phyloP scores from a whole-genome alignment of 2,329 filamentous ascomycete genomes.

The Ambrosiella beaveri region DNA sequence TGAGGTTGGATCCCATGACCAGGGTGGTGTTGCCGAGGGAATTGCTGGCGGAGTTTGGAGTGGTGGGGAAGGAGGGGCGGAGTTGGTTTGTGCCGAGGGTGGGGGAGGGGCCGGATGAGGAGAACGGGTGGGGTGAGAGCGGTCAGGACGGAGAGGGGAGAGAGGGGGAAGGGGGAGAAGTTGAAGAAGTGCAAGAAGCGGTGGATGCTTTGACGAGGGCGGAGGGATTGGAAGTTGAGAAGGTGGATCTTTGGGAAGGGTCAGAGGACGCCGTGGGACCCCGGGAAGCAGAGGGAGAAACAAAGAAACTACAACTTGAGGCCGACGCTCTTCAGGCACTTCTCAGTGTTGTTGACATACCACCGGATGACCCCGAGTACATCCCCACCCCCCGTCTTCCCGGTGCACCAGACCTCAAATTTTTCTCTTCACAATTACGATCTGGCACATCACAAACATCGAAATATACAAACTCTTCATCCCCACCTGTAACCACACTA shows the following conservation, averaged over 20 bases:
- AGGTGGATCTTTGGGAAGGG: background rate
- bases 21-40: conserved; percentile 33
- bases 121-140: too few species aligned
- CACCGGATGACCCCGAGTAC: conserved; percentile 3
- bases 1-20: conserved; percentile 39
- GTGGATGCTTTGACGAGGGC: background rate
- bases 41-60: conserved; percentile 45
- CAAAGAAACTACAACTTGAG: background rate
- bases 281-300: background rate
- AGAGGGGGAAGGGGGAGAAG: background rate
- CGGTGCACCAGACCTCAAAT: conserved; percentile 11
- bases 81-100: conserved; percentile 37
- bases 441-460: background rate
- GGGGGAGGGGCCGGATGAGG: background rate
- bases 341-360: background rate
- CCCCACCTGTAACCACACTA: conserved; percentile 1
- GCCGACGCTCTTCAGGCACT: background rate
- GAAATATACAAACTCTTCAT: conserved; percentile 2
- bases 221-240: background rate
- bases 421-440: background rate
- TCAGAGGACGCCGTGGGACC: background rate
- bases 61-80: conserved; percentile 34
- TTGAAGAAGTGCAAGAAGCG: background rate
- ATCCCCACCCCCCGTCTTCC: conserved; percentile 4
- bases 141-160: background rate